Percentiles rank a stretch among this genome's conserved stretches.
Conservation (phyloP, 202 grass and related monocot genomes). For the Panicum hallii region DNA sequence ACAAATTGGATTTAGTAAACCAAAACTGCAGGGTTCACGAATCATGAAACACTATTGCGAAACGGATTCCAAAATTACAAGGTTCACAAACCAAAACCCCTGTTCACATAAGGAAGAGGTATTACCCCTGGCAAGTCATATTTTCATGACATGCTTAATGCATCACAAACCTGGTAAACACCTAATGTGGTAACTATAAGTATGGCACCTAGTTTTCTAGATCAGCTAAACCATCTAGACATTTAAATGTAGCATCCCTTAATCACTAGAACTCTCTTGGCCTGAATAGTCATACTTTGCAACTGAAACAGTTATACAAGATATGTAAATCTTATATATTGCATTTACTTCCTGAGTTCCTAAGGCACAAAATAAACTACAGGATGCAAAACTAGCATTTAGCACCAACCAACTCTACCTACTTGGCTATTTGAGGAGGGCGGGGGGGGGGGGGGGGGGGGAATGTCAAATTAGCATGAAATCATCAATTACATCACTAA, state of each 20-base stretch:
- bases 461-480: conserved; percentile 18
- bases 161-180: neutral
- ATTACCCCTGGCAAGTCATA: neutral
- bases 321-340: neutral
- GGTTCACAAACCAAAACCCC: neutral
- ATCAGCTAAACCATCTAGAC: neutral
- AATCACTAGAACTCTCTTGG: conserved; percentile 8
- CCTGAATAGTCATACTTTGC: conserved; percentile 19
- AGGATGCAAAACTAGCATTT: conserved; percentile 1
- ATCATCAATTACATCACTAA: conserved; percentile 42
- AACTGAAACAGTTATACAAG: conserved; percentile 19
- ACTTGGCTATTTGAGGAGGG: neutral
- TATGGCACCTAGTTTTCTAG: neutral
- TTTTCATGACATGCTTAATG: neutral
- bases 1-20: neutral
- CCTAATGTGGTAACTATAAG: neutral
- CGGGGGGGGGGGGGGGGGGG: no score
- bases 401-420: conserved; percentile 13
- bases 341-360: conserved; percentile 6
- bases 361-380: conserved; percentile 1
- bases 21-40: neutral
- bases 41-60: neutral
- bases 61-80: neutral
- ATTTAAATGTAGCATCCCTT: conserved; percentile 1
- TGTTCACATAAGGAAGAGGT: neutral